phyloP scores from a whole-genome alignment of 1,284 basidiomycete genomes.

The Heliocybe sulcata region DNA sequence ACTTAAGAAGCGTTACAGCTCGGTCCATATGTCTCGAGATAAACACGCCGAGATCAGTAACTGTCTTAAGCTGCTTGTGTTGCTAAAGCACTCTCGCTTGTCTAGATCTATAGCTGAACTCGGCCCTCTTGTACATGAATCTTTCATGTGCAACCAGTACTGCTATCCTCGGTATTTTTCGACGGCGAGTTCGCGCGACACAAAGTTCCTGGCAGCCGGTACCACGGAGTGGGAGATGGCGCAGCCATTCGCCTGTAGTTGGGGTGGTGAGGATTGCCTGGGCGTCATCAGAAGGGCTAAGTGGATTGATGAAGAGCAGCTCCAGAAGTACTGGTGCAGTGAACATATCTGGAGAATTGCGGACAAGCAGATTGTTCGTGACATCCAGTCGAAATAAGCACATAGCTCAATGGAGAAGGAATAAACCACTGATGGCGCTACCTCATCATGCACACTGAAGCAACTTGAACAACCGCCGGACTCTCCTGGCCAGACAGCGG shows the following conservation, averaged over 20 bases:
- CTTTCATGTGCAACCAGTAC: neutral
- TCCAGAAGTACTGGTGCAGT: neutral
- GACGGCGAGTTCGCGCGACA: neutral
- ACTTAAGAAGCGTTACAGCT: neutral
- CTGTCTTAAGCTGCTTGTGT: neutral
- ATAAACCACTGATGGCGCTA: too few relatives aligned
- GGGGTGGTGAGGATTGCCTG: constrained; percentile 19
- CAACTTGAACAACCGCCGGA: too few relatives aligned
- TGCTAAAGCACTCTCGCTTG: neutral
- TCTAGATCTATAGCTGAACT: neutral
- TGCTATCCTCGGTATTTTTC: neutral
- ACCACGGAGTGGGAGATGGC: constrained; percentile 67
- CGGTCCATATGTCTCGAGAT: neutral
- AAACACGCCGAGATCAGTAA: neutral
- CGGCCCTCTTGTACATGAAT: neutral
- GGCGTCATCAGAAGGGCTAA: neutral
- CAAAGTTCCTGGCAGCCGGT: neutral
- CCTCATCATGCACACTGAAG: too few relatives aligned
- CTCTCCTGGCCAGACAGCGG: too few relatives aligned
- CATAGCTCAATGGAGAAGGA: too few relatives aligned
- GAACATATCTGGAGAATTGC: neutral
- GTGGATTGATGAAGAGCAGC: neutral
- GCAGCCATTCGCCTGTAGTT: constrained; percentile 53
- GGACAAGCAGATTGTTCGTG: too few relatives aligned
- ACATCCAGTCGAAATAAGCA: too few relatives aligned